Base-by-base conservation (phyloP, 2,329 filamentous ascomycete species). In the Ciborinia camelliae region DNA sequence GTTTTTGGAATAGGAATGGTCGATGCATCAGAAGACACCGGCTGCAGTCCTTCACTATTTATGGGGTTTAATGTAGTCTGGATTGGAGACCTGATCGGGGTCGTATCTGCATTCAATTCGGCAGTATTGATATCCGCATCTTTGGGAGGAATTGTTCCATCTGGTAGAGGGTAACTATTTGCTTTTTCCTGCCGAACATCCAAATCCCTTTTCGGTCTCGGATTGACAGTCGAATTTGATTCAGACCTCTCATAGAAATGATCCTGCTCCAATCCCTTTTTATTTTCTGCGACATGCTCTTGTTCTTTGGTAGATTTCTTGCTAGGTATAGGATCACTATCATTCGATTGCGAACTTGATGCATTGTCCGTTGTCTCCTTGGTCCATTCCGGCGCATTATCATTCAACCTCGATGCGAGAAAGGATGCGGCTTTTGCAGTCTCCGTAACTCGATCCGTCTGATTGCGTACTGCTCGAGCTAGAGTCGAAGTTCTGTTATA, bases 401-500 rank as follows among this genome's bases (percentile, higher is more conserved):
- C 85, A 69, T 84, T 82, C 72, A 88, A 80, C 59, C 84, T 80
- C 67, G 81, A 80, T 18, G 82, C 82, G 60, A 89, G 79, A 60
- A 83, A 82, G 43, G 84, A 80, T 26, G 86, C 86, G 50, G 87
- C 86, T 70, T 83, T 81, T 45, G 82, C 81, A 23, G 86, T 88
- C 59, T 87, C 77, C 1, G 85, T 85, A 58, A 89, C 76, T 63
- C 84, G 81, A 67, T 88, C 84, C 2, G 83, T 84, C 76, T 88
- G 86, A 60, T 74, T 80, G 74, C 86, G 86, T 64, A 88, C 79
- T 18, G 84, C 83, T 73, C 84, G 86, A 35, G 85, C 84, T 55
- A 90, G 75, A 37, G 84, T 85, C 2, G 88, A 90, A 0, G 88
- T 90, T 69, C 83, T 81, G 58, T 79, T 85, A 75, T 84, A 89